Conservation (phyloP, 140 eudicot genomes). For the Cichorium intybus region DNA sequence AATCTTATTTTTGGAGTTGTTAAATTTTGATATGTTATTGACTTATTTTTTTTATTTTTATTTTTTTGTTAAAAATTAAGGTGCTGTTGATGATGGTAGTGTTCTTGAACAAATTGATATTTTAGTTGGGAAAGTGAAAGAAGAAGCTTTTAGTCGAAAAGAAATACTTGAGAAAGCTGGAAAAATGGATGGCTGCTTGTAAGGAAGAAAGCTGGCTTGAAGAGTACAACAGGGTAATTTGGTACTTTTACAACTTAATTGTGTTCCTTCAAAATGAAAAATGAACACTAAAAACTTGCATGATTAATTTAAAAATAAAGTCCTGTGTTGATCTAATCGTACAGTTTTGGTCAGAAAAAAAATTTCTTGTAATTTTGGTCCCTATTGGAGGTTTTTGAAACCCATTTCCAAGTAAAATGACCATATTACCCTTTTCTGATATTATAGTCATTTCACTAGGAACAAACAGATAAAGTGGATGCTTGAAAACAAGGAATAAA, state of each 20-base stretch:
- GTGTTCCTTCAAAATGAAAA: background rate
- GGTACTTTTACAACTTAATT: conserved; percentile 7
- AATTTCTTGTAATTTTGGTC: too few relatives aligned
- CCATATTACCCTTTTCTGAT: too few relatives aligned
- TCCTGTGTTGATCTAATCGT: too few relatives aligned
- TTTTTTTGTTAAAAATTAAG: conserved; percentile 26
- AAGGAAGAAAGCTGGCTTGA: conserved; percentile 97
- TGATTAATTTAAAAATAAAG: too few relatives aligned
- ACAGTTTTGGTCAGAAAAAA: too few relatives aligned
- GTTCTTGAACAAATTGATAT: conserved; percentile 70
- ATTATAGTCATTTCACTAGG: too few relatives aligned
- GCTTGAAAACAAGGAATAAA: too few relatives aligned
- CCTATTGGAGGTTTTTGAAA: too few relatives aligned
- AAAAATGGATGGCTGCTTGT: conserved; percentile 86
- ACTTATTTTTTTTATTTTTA: conserved; percentile 5
- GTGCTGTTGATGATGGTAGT: conserved; percentile 70
- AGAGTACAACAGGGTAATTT: conserved; percentile 82
- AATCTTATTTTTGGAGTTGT: conserved; percentile 7
- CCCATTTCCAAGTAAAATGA: too few relatives aligned
- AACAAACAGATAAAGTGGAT: too few relatives aligned
- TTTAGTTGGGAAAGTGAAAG: conserved; percentile 58
- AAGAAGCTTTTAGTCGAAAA: conserved; percentile 77
- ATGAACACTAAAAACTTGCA: too few relatives aligned
- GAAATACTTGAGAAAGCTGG: conserved; percentile 84
- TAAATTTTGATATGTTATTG: background rate